A percentile compares a stretch with the other conserved stretches of the same genome.
These are phyloP conservation scores for Geotrichum klebahnii DNA, from an alignment of 1,139 yeast genomes.

Conservation along the genomic window DNA sequence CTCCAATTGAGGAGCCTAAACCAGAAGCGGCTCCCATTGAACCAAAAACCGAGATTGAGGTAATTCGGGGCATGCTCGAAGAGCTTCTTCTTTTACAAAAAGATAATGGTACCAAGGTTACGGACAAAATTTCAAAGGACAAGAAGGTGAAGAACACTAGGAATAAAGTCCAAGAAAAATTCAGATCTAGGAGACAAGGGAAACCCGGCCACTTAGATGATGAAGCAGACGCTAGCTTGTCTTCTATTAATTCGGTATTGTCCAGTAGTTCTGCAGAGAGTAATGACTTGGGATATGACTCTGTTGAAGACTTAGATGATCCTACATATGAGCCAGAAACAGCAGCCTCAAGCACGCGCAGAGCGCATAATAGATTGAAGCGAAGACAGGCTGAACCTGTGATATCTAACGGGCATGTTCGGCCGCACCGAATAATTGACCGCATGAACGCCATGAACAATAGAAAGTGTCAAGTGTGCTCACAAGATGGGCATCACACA, in stretches of 20 bases:
- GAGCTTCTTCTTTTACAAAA: slow-evolving; percentile 11
- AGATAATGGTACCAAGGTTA: background rate
- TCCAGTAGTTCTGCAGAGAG: no score
- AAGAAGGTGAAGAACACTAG: background rate
- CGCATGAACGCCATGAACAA: slow-evolving; percentile 3
- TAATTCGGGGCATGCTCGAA: slow-evolving; percentile 13
- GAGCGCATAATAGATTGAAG: background rate
- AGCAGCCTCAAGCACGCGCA: no score
- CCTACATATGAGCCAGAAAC: background rate
- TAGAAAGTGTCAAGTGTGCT: slow-evolving; percentile 3
- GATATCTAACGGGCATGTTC: background rate
- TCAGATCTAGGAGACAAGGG: no score
- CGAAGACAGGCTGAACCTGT: background rate
- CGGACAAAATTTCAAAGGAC: background rate
- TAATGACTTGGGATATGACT: no score
- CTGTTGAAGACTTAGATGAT: slow-evolving; percentile 3
- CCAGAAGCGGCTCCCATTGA: background rate
- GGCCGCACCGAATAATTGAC: slow-evolving; percentile 1
- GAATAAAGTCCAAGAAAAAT: background rate
- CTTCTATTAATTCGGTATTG: no score
- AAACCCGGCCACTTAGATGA: no score
- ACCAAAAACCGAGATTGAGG: slow-evolving; percentile 7
- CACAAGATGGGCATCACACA: background rate
- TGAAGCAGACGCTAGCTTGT: no score
- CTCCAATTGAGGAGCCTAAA: background rate